phyloP scores from a whole-genome alignment of 116 monocot genomes.

The Zostera marina region DNA sequence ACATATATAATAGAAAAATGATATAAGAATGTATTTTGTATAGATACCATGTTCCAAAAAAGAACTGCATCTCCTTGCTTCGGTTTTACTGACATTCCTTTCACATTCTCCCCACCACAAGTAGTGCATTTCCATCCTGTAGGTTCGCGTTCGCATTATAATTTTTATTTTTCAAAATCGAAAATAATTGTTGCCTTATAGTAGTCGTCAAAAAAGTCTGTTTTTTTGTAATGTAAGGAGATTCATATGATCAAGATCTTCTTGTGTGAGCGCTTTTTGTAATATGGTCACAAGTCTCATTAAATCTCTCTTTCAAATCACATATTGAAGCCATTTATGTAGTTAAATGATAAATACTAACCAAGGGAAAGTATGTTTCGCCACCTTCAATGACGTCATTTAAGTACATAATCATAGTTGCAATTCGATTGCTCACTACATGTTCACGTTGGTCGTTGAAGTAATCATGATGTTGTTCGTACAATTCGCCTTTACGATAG shows the following conservation, averaged over 20 bases:
- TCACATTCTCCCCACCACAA: conserved; percentile 68
- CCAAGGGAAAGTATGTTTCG: conserved; percentile 84
- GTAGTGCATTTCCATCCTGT: conserved; percentile 72
- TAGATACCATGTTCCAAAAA: conserved; percentile 72
- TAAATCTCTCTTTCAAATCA: too few species aligned
- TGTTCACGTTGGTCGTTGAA: conserved; percentile 54
- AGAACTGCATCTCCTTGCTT: conserved; percentile 76
- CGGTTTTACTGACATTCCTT: conserved; percentile 74
- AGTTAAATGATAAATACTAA: too few species aligned
- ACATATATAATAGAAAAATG: too few species aligned
- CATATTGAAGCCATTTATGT: too few species aligned
- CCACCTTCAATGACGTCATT: conserved; percentile 85
- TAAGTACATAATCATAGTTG: conserved; percentile 89
- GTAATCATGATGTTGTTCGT: conserved; percentile 77
- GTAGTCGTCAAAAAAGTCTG: too few species aligned
- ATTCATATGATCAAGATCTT: too few species aligned
- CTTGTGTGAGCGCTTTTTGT: too few species aligned
- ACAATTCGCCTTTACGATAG: conserved; percentile 56
- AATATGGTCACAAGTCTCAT: too few species aligned
- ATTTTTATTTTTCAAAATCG: too few species aligned
- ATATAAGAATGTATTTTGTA: too few species aligned
- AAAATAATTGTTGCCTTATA: too few species aligned
- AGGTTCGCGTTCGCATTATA: neutral
- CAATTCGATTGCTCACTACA: conserved; percentile 62
- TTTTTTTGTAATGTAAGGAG: too few species aligned